Percentiles rank a stretch among this genome's conserved stretches.
phyloP scores from a whole-genome alignment of 208 protist genomes.

The Acanthamoeba triangularis region DNA sequence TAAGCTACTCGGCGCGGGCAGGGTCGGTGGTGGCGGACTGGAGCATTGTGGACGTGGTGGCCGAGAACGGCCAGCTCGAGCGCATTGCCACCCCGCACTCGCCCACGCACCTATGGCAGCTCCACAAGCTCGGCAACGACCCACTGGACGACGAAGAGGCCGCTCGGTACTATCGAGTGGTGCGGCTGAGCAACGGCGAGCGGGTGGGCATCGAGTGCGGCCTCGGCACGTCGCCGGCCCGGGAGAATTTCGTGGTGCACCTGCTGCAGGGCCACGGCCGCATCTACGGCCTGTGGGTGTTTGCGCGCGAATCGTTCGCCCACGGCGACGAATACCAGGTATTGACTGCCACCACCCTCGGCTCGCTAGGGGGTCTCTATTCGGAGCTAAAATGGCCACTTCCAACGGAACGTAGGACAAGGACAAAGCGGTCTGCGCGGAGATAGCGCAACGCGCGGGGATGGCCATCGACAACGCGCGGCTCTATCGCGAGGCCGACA shows the following conservation, averaged over 20 bases:
- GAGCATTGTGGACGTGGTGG: conserved; percentile 8
- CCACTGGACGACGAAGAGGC: not conserved
- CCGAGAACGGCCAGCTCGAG: not conserved
- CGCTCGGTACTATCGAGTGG: not conserved
- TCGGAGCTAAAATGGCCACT: not conserved
- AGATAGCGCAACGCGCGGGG: not conserved
- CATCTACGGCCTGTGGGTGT: not conserved
- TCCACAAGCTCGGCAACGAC: not conserved
- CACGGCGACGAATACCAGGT: not conserved
- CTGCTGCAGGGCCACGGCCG: not conserved
- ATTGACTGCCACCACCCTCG: no score
- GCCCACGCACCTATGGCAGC: not conserved
- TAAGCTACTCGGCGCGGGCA: not conserved
- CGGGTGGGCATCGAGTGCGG: conserved; percentile 18
- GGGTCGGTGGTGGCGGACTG: not conserved
- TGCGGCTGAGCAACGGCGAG: conserved; percentile 11
- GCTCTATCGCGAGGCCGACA: conserved; percentile 19
- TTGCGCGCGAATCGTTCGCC: not conserved
- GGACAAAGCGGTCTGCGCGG: not conserved
- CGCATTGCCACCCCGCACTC: not conserved
- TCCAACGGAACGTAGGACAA: not conserved
- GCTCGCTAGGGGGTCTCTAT: no score
- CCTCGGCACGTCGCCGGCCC: not conserved
- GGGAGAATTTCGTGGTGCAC: not conserved
- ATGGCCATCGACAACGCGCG: conserved; percentile 13